Base-by-base conservation (phyloP, 352 stramenopile genomes). In the Phytophthora pseudosyringae region DNA sequence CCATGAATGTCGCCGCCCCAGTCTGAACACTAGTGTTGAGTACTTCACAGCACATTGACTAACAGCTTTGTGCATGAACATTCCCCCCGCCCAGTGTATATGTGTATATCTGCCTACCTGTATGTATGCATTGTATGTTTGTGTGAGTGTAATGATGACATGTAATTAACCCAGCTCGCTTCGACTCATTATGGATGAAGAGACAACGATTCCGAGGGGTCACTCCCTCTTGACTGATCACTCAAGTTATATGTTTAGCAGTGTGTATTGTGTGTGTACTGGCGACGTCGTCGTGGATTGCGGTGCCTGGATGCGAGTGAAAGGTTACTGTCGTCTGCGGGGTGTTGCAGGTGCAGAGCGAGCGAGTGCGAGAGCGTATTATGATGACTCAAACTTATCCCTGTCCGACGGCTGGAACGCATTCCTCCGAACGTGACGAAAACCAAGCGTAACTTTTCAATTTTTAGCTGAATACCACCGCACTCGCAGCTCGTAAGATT, bases 371-470 rank as follows among this genome's bases (percentile, higher is more conserved):
- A 46, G 69, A 73, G 62, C 21, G 60, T 92, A 92, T 88, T 40
- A 59, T 93, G 86, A 94, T 92, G 86, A 92, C 66, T 73, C 68
- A 79, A 73, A 82, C 80, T 94, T 94, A 94, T 94, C 86, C 86
- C 83, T 93, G 86, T 94, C 86, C 78, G 86, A 94, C 83, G 72
- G 75, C 3, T 78, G 77, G 86, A 90, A 89, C 86, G 83, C 86
- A 88, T 94, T 90, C 80, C 73, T 74, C 69, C 72, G 72, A 75
- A 81, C 74, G 65, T 76, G 90, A 87, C 87, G 86, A 94, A 75
- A 93, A 88, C 81, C 78, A 80, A 93, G 86, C 81, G 86, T 94
- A 94, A 94, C 86, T 94, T 90, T 84, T 84, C 50, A 83, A 83
- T 79, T 80, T 87, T 81, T 78, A 63, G 57, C 81, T 92, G 82